Base-by-base conservation (phyloP, 140 eudicot species). In the Erigeron philadelphicus region DNA sequence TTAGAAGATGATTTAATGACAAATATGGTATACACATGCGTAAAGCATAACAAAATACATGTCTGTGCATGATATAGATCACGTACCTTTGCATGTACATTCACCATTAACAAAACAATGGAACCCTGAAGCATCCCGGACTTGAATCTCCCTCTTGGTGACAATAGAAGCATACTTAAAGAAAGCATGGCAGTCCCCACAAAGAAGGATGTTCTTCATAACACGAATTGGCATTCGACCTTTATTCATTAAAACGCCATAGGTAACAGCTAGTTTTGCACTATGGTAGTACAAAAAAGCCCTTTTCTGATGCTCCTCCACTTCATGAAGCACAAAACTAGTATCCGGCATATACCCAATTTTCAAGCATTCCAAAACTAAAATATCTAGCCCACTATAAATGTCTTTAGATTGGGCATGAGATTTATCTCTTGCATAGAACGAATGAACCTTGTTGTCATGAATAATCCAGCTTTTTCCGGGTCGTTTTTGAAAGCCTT, bases 281-380 rank as follows among this genome's bases (percentile, higher is more conserved):
- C 99, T 89, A 76, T 89, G 99, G 78, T 93, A 83, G 76, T 81
- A 78, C 77, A 93, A 82, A 67, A 93, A 93, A 71, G 87, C 81
- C 55, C 64, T 85, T 78, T 93, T 93, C 61, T 93, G 99, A 79
- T 79, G 78, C 78, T 93, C 97, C 81, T 93, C 97, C 19, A 89
- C 97, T 56, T 89, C 99, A 67, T 93, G 99, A 62, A 93, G 96
- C 74, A 93, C 99, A 75, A 87, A 89, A 61, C 95, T 89, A 45
- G 95, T 89, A 71, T 93, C 97, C 2, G 99, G 99, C 11, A 59
- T 61, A 70, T 93, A 93, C 23, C 99, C 99, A 35, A 74, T 79
- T 80, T 80, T 93, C 44, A 85, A 61, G 76, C 99, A 89, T 71
- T 93, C 96, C 75, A 85, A 23, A 48, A 87, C 70, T 17, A 93